A percentile compares a stretch with the other conserved stretches of the same genome.
These are phyloP conservation scores for Cryptococcus hybrid DNA, from an alignment of 1,284 basidiomycete genomes.

Conservation along the genomic window DNA sequence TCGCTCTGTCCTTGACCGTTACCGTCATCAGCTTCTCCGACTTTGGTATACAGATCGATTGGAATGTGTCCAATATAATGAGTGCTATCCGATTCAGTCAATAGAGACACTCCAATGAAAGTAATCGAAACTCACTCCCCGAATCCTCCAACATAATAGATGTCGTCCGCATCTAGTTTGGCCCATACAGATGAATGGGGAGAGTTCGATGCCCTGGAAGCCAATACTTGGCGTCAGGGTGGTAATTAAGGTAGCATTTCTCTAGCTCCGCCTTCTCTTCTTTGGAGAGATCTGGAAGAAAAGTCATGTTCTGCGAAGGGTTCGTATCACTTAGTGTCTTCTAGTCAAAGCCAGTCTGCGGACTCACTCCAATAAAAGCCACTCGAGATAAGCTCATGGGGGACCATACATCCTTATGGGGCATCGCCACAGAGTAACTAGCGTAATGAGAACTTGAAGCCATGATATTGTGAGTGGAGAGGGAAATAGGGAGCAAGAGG, in stretches of 20 bases:
- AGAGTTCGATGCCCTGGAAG: constrained; percentile 11
- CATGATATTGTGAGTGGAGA: constrained; percentile 60
- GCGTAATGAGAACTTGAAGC: constrained; percentile 53
- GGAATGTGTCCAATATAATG: constrained; percentile 63
- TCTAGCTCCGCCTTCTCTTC: constrained; percentile 22
- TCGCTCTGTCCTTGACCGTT: too few species aligned
- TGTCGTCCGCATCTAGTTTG: constrained; percentile 50
- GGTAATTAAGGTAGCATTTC: constrained; percentile 36
- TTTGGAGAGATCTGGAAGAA: constrained; percentile 24
- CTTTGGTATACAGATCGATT: constrained; percentile 54
- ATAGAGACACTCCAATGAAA: neutral
- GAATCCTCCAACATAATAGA: constrained; percentile 67
- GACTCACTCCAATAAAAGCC: constrained; percentile 57
- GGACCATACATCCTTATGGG: constrained; percentile 48
- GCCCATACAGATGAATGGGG: constrained; percentile 46
- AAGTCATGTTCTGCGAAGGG: constrained; percentile 36
- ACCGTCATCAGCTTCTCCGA: neutral
- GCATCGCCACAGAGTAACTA: constrained; percentile 58
- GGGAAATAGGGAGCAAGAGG: constrained; percentile 63
- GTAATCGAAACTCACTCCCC: constrained; percentile 54
- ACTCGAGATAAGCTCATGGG: constrained; percentile 53
- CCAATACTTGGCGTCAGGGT: constrained; percentile 40
- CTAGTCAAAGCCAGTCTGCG: neutral
- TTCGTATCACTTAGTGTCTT: neutral
- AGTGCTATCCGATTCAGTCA: constrained; percentile 7